phyloP scores from a whole-genome alignment of 768 basidiomycete genomes.

The Polyporus arcularius region DNA sequence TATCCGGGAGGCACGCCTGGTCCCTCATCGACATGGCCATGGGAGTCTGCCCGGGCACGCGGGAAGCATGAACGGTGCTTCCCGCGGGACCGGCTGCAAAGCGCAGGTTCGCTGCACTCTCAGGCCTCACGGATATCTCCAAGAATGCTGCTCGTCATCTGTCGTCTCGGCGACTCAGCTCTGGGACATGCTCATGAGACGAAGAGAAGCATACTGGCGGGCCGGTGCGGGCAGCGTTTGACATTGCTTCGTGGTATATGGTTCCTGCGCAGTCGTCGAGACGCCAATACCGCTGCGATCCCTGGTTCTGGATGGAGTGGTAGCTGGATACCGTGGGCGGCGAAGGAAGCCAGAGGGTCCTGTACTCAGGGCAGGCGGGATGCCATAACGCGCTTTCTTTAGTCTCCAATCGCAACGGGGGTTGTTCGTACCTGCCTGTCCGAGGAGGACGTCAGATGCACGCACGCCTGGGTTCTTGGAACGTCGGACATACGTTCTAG shows the following conservation, averaged over 20 bases:
- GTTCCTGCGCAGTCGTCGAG: too few species aligned
- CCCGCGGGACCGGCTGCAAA: too few species aligned
- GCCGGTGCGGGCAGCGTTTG: too few species aligned
- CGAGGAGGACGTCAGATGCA: neutral
- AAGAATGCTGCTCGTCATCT: too few species aligned
- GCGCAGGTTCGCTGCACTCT: too few species aligned
- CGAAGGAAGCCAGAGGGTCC: neutral
- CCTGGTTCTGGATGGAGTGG: neutral
- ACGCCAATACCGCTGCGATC: neutral
- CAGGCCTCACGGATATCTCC: too few species aligned
- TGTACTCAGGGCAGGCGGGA: neutral
- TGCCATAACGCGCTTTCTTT: constrained; percentile 1
- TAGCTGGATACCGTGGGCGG: neutral
- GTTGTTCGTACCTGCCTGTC: neutral
- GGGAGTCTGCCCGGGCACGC: neutral
- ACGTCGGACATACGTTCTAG: too few species aligned
- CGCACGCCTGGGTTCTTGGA: neutral
- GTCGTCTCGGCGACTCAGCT: too few species aligned
- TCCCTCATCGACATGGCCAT: neutral
- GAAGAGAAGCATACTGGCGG: too few species aligned
- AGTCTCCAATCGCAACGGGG: neutral
- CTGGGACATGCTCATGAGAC: too few species aligned
- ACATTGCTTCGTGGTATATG: too few species aligned
- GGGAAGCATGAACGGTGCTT: too few species aligned
- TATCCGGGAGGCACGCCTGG: neutral